Evolutionary conservation across 192 early-diverging fungal genomes (phyloP), one percentile per base, ranked within the genome.

Genomic region (Thoreauomyces humboldtii): DNA sequence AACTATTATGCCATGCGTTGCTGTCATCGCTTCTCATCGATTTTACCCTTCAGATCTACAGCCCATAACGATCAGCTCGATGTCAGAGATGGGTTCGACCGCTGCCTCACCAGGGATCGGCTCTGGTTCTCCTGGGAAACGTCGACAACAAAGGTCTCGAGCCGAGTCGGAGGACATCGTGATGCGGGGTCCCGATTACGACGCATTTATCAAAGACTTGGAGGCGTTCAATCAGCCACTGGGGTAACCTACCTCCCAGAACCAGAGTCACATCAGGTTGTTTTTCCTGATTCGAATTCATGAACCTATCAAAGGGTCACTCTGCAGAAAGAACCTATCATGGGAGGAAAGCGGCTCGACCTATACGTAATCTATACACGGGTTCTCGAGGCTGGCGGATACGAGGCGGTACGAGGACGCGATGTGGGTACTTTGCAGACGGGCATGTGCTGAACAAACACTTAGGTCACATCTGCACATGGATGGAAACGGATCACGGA

Each of bases 321-420:
- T 0, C 36, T 77, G 11, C 65, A 66, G 21, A 50, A 37, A 7
- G 88, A 89, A 50, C 89, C 88, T 29, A 81, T 91, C 25, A 73
- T 91, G 17, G 90, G 90, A 44, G 87, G 88, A 12, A 87, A 90
- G 62, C 86, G 79, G 56, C 71, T 91, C 12, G 90, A 91, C 70
- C 59, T 91, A 22, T 78, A 77, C 46, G 42, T 59, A 15, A 80
- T 80, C 12, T 80, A 77, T 43, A 27, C 63, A 47, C 59, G 71
- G 29, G 86, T 91, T 0, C 72, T 73, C 25, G 72, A 75, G n/a
- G 70, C 82, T 36, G 87, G 88, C n/a, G 89, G 89, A 4, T 91
- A 79, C 65, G 81, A 87, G 59, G 77, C 83, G 75, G 50, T 52
- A 27, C 17, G 50, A 15, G 5, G n/a, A n/a, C n/a, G n/a, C n/a